phyloP scores from a whole-genome alignment of 495 filamentous ascomycete species.

The Hypoxylon fuscum region DNA sequence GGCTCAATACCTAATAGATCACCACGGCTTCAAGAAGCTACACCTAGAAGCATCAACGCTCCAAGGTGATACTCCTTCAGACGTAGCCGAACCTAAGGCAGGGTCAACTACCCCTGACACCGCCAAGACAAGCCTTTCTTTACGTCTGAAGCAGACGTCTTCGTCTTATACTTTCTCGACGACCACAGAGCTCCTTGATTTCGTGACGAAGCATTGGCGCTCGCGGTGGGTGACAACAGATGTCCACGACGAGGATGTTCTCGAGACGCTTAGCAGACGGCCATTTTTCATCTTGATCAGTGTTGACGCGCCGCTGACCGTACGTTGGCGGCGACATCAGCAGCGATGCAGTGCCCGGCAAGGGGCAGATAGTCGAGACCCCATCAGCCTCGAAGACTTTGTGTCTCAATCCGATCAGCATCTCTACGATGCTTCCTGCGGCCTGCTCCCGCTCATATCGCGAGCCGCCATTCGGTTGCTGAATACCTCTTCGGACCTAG shows the following conservation, averaged over 20 bases:
- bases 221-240: slow-evolving; percentile 84
- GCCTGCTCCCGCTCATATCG: slow-evolving; percentile 76
- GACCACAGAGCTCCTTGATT: slow-evolving; percentile 74
- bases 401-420: slow-evolving; percentile 77
- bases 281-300: slow-evolving; percentile 94
- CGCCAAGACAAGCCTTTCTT: slow-evolving; percentile 16
- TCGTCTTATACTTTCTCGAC: slow-evolving; percentile 60
- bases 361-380: slow-evolving; percentile 62
- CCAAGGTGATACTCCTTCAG: neutral
- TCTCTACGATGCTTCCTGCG: slow-evolving; percentile 72
- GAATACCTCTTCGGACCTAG: slow-evolving; percentile 78
- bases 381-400: slow-evolving; percentile 77
- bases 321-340: slow-evolving; percentile 79
- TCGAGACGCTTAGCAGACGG: slow-evolving; percentile 77
- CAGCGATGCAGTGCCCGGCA: slow-evolving; percentile 30
- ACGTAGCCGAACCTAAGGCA: slow-evolving; percentile 39
- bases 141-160: slow-evolving; percentile 43
- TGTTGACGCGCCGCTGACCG: slow-evolving; percentile 85
- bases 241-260: slow-evolving; percentile 70
- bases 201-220: slow-evolving; percentile 85
- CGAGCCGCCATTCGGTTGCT: slow-evolving; percentile 84
- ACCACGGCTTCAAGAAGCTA: slow-evolving; percentile 76
- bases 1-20: slow-evolving; percentile 79
- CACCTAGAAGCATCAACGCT: slow-evolving; percentile 43
- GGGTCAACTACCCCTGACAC: slow-evolving; percentile 33